Percentiles rank a stretch among this genome's conserved stretches.
phyloP scores from a whole-genome alignment of 169 alveolate genomes.

The Cyclospora cayetanensis region DNA sequence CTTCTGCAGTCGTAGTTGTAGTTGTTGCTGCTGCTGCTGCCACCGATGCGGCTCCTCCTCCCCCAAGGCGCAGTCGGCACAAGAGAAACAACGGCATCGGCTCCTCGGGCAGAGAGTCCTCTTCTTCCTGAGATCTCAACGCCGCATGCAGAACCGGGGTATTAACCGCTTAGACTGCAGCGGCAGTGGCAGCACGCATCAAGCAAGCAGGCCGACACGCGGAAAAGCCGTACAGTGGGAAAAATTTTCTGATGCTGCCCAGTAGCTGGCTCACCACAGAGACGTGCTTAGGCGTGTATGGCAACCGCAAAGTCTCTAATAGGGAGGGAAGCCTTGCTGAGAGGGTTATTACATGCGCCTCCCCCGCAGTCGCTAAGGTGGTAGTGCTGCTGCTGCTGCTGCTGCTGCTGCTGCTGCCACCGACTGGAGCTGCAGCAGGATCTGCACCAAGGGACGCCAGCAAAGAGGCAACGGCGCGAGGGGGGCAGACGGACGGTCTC shows the following conservation, averaged over 20 bases:
- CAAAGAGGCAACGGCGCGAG: slow-evolving; percentile 6
- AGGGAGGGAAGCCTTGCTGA: slow-evolving; percentile 34
- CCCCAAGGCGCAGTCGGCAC: slow-evolving; percentile 26
- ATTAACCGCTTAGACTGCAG: too few species aligned
- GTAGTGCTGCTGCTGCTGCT: slow-evolving; percentile 19
- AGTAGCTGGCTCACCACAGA: slow-evolving; percentile 14
- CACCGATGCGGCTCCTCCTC: slow-evolving; percentile 16
- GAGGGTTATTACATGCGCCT: slow-evolving; percentile 16
- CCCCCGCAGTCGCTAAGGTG: slow-evolving; percentile 21
- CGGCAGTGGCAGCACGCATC: slow-evolving; percentile 37
- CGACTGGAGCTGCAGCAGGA: not conserved
- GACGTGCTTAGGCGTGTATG: not conserved
- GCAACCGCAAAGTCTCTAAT: not conserved
- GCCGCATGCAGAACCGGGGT: too few species aligned
- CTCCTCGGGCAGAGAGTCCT: slow-evolving; percentile 27
- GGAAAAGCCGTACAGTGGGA: not conserved
- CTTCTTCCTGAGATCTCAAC: not conserved
- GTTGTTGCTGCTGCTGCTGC: slow-evolving; percentile 54
- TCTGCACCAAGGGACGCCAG: not conserved
- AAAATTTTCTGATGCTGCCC: not conserved
- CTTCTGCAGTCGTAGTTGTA: too few species aligned
- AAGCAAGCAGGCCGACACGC: not conserved
- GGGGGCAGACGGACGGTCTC: slow-evolving; percentile 15
- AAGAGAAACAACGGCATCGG: slow-evolving; percentile 14
- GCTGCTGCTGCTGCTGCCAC: too few species aligned